Evolutionary conservation across 1,284 basidiomycete species (phyloP), one percentile per base, ranked within the genome.

Genomic region (Papiliotrema nemorosa): DNA sequence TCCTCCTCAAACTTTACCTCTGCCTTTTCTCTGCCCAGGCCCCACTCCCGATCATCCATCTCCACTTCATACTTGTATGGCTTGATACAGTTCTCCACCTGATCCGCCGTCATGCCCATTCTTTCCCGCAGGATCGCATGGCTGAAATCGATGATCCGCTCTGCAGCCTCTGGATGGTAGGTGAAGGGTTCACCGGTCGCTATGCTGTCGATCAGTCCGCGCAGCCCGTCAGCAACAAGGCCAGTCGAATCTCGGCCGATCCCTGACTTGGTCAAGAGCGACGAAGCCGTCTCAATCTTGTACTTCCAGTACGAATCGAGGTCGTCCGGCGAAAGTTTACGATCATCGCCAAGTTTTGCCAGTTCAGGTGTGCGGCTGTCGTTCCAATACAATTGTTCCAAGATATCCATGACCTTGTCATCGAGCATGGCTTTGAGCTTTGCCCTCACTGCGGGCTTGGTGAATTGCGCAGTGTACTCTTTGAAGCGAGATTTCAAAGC

Each of bases 71-170:
- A 97, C 79, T 98, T 97, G 82, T 85, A 97, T 27, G 96, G 96
- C 77, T 98, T 99, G 79, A 99, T 96, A 74, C 90, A 96, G 76
- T 98, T 99, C 79, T 99, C 96, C 7, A 99, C 96, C 76, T 98
- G 94, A 70, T 99, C 96, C 1, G 90, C 87, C 3, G 96, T 92
- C 49, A 97, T 76, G 9, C 88, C 87, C 54, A 97, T 87, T 2
- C 94, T 83, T 64, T 97, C 92, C 43, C 92, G 81, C 50, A 99
- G 77, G 64, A 99, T 94, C 64, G 82, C 84, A 72, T 96, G 91
- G 14, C 89, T 88, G 72, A 97, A 96, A 63, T 92, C 82, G 49
- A 90, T 82, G 52, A 99, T 85, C 18, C 92, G 84, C 58, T 94
- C 90, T 2, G 90, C 82, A 0, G 92, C 88, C 14, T 80, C 81